Evolutionary conservation across 495 filamentous ascomycete species (phyloP).

Genomic region (Neurospora sp.): DNA sequence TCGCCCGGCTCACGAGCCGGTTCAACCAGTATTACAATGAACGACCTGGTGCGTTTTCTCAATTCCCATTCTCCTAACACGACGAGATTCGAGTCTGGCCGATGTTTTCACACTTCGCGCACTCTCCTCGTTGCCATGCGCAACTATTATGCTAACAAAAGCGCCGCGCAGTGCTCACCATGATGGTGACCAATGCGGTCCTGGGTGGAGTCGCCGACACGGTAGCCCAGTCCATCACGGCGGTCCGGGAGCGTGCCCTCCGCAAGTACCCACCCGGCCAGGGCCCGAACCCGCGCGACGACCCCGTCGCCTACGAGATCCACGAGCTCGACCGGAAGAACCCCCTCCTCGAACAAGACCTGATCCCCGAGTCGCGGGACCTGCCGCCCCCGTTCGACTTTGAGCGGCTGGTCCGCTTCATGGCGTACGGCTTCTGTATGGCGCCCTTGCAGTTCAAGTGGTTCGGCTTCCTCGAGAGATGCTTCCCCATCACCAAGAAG

Average conservation of each 20-base stretch:
- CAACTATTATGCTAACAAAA: neutral
- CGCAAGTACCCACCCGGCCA: conserved; percentile 39
- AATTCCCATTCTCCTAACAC: conserved; percentile 8
- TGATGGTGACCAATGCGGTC: conserved; percentile 96
- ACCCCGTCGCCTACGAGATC: conserved; percentile 78
- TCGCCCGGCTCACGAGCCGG: conserved; percentile 69
- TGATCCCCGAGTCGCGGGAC: conserved; percentile 51
- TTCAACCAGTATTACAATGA: conserved; percentile 90
- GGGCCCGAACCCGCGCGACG: conserved; percentile 41
- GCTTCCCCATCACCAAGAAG: conserved; percentile 75
- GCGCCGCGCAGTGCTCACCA: conserved; percentile 63
- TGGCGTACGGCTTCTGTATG: conserved; percentile 93
- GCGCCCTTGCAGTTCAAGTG: conserved; percentile 94
- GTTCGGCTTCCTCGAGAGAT: conserved; percentile 77
- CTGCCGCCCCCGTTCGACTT: conserved; percentile 88
- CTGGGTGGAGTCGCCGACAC: conserved; percentile 82
- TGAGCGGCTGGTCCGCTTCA: conserved; percentile 84
- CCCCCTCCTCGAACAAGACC: conserved; percentile 52
- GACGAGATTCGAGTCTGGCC: neutral
- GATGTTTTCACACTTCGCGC: neutral
- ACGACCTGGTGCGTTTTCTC: conserved; percentile 55
- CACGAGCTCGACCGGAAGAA: conserved; percentile 81
- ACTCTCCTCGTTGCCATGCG: neutral
- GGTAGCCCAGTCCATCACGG: conserved; percentile 85
- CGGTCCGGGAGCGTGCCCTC: conserved; percentile 57